These are phyloP conservation scores for Kwoniella newhampshirensis DNA, from an alignment of 768 basidiomycete genomes.

Conservation along the genomic window DNA sequence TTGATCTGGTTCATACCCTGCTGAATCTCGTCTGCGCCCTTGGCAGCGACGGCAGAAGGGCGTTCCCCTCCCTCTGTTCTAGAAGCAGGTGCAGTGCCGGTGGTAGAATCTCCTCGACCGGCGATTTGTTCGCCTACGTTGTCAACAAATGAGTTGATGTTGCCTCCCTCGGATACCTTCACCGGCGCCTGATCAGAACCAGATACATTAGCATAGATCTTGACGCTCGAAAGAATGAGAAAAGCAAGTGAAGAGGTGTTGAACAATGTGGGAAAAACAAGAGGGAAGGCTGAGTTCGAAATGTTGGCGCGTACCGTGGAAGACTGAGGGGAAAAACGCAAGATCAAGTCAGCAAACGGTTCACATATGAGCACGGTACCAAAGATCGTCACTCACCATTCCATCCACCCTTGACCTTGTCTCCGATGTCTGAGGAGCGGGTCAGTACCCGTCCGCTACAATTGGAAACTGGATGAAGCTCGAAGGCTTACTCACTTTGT, in stretches of 20 bases:
- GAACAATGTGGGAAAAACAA: too few species aligned
- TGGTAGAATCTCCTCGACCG: constrained; percentile 8
- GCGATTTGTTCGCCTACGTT: constrained; percentile 30
- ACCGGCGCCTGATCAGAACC: constrained; percentile 27
- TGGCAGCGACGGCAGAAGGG: constrained; percentile 30
- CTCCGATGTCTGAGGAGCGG: constrained; percentile 21
- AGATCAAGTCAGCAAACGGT: neutral
- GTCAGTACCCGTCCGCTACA: neutral
- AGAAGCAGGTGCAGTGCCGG: constrained; percentile 3
- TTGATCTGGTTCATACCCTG: constrained; percentile 24
- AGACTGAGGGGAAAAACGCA: constrained; percentile 15
- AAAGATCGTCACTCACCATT: constrained; percentile 32
- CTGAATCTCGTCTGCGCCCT: constrained; percentile 33
- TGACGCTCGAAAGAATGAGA: too few species aligned
- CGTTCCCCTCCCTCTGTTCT: constrained; percentile 19
- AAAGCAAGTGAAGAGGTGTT: too few species aligned
- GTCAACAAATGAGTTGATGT: constrained; percentile 39
- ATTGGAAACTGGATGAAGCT: neutral
- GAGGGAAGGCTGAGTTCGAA: too few species aligned
- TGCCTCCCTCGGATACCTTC: constrained; percentile 42
- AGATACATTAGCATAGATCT: neutral
- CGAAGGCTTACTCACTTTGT: constrained; percentile 8
- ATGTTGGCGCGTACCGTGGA: constrained; percentile 30
- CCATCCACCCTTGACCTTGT: constrained; percentile 34
- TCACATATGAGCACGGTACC: neutral